Base-by-base conservation (phyloP, 495 filamentous ascomycete genomes). In the Amniculicola lignicola region DNA sequence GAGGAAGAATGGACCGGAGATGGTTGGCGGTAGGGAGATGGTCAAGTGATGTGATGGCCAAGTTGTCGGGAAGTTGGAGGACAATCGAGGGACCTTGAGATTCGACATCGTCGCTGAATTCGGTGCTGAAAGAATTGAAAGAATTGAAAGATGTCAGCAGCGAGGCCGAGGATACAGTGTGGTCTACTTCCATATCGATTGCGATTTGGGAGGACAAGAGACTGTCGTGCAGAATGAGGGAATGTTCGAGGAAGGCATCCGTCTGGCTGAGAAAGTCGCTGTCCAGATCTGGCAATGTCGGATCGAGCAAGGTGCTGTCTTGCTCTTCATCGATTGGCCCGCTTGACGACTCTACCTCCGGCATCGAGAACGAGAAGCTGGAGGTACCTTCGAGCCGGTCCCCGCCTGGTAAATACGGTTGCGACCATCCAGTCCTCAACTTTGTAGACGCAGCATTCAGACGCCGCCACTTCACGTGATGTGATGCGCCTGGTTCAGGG, bases 1-100 rank as follows among this genome's bases (percentile, higher is more conserved):
- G 86, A 1, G 90, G 90, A 22, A 73, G 71, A 49, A 95, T 88
- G 1, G 79, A 80, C 10, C 70, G 64, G 1, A 97, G 70, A 66
- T 89, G 79, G n/a, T 62, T 63, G 0, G 86, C 83, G 18, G 74
- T 81, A 4, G 92, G 92, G 24, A 97, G 73, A 58, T 82, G 77
- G 43, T 79, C 75, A 21, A 97, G 75, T 62, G 88, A 74, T 28
- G 70, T 82, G n/a, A 93, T 59, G 4, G 57, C 39, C 9, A 61
- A 16, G 24, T 29, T 21, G 16, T 43, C 18, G n/a, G 49, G 60
- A 16, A 50, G 15, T 1, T 31, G 41, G n/a, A 51, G 33, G 23
- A 36, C 43, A 18, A n/a, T 19, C 4, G 7, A n/a, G 2, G 10
- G 23, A 9, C 1, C 28, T 22, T 43, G 39, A 4, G 15, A 24